These are phyloP conservation scores for Termitomyces sp. DNA, from an alignment of 768 basidiomycete species.

Conservation along the genomic window DNA sequence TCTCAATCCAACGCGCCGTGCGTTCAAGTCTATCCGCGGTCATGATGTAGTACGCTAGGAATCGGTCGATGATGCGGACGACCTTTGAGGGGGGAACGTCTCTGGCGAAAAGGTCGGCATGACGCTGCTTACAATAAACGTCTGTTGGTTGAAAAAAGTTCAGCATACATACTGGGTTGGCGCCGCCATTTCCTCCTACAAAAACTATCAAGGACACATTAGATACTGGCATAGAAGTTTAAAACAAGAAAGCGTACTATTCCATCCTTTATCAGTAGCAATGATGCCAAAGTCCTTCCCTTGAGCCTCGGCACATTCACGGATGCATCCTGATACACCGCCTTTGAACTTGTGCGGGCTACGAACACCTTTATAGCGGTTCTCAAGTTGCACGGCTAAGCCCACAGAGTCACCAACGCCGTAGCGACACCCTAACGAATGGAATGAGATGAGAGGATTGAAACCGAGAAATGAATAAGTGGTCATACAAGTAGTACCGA, in stretches of 20 bases:
- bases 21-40: constrained; percentile 68
- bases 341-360: constrained; percentile 75
- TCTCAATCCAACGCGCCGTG: constrained; percentile 70
- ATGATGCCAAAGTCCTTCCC: constrained; percentile 68
- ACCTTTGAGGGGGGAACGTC: constrained; percentile 53
- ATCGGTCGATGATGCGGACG: constrained; percentile 57
- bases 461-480: neutral
- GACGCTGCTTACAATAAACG: constrained; percentile 20
- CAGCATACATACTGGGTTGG: constrained; percentile 25
- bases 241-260: constrained; percentile 18
- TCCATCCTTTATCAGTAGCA: constrained; percentile 79
- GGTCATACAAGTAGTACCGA: constrained; percentile 48
- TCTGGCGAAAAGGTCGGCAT: constrained; percentile 58
- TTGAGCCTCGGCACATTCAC: constrained; percentile 78
- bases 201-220: constrained; percentile 30
- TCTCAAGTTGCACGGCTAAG: constrained; percentile 64
- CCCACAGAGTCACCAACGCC: constrained; percentile 74
- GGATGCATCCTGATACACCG: constrained; percentile 67
- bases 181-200: constrained; percentile 68
- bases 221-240: neutral
- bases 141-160: neutral
- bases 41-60: constrained; percentile 62
- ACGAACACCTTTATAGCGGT: constrained; percentile 65
- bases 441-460: neutral
- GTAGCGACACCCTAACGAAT: constrained; percentile 46